Evolutionary conservation across 257 asterid species (phyloP).

Genomic region (Salvia rosmarinus): DNA sequence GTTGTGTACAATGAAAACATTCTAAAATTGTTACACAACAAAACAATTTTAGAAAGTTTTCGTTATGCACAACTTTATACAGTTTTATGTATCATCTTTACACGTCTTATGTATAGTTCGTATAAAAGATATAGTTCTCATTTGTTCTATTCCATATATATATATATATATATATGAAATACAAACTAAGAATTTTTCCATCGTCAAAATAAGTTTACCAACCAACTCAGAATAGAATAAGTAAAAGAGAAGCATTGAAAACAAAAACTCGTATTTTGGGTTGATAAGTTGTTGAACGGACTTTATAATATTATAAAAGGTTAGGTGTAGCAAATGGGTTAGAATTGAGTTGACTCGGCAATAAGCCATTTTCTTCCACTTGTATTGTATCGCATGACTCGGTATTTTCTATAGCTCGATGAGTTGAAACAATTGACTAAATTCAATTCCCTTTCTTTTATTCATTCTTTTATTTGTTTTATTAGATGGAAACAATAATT

Average conservation of each 20-base stretch:
- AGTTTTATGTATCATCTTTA: no score
- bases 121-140: no score
- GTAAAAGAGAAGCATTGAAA: background rate
- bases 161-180: no score
- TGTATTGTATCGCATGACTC: background rate
- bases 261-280: background rate
- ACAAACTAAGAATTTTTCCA: no score
- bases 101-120: no score
- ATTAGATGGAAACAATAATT: background rate
- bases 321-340: constrained; percentile 16
- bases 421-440: background rate
- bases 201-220: no score
- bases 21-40: no score
- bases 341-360: constrained; percentile 1
- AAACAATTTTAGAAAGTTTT: no score
- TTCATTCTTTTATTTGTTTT: background rate
- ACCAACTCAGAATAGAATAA: background rate
- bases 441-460: background rate
- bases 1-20: no score
- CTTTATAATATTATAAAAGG: background rate
- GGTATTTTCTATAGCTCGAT: background rate
- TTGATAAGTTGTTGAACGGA: background rate
- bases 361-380: background rate
- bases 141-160: no score
- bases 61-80: no score